Evolutionary conservation across 1,139 yeast species (phyloP), one percentile per base, ranked within the genome.

Genomic region (Geotrichum australiense): DNA sequence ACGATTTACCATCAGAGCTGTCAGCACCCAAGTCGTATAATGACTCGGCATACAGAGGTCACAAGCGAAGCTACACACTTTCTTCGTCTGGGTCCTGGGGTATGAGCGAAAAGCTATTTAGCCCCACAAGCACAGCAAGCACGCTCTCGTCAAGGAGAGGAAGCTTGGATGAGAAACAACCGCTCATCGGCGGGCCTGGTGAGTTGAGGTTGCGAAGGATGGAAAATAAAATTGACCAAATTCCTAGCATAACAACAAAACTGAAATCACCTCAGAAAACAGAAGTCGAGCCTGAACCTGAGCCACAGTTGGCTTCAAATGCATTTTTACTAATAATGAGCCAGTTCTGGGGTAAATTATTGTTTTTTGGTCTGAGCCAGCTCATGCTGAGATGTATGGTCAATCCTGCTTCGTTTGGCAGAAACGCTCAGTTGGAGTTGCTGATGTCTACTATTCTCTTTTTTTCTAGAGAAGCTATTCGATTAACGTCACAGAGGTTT

Each of bases 281-380:
- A 3, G 21, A 36, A 21, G 15, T 25, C 19, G 26, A 27, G 8
- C n/a, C n/a, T n/a, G 20, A 11, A n/a, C 14, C 19, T 14, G 32
- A 27, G 6, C 15, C 33, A 3, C 14, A 19, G 1, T 42, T 56
- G 19, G 55, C 59, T 1, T 50, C 54, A 2, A 87, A 89, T 5
- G 86, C 82, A 2, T 66, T 83, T 0, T 69, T 80, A 33, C 68
- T 86, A 28, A 76, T 86, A 51, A 64, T 78, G 36, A 83, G 86
- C 1, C 96, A 86, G 57, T 60, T 82, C 8, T 65, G 78, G 43
- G 76, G 94, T 34, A 89, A 86, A 57, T 55, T 82, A 27, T 65
- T 81, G 42, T 86, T 96, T 0, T 91, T 91, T 56, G 53, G 74
- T 1, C 63, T 87, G 46, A 91, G 91, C 60, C 96, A 83, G 56